phyloP scores from a whole-genome alignment of 2,329 filamentous ascomycete species.

The Gaeumannomyces sp. region DNA sequence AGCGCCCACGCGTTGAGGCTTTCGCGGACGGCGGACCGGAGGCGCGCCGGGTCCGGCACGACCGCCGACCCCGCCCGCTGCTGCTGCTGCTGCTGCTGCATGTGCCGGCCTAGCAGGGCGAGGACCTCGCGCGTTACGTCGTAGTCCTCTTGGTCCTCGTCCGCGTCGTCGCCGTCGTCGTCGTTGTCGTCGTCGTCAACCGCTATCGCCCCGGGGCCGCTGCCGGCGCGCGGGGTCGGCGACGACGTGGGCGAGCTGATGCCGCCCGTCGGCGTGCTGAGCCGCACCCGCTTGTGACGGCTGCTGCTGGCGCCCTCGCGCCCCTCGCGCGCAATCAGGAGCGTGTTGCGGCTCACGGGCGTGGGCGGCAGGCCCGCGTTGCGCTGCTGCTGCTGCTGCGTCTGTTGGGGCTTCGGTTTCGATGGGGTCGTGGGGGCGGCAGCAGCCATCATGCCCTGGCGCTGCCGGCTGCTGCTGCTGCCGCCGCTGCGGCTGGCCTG shows the following conservation, averaged over 20 bases:
- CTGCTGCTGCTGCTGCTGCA: neutral
- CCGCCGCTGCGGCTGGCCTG: neutral
- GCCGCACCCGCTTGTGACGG: conserved; percentile 4
- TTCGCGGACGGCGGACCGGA: conserved; percentile 29
- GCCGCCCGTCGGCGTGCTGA: conserved; percentile 8
- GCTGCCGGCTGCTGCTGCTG: neutral
- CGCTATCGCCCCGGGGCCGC: neutral
- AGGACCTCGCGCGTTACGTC: conserved; percentile 43
- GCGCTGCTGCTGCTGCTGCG: neutral
- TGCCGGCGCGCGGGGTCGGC: neutral
- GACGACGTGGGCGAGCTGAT: conserved; percentile 6
- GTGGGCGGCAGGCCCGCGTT: conserved; percentile 5
- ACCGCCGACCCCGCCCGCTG: no score
- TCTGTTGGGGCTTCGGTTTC: neutral
- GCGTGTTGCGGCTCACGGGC: conserved; percentile 7
- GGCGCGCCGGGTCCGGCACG: conserved; percentile 11
- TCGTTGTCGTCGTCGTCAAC: conserved; percentile 41
- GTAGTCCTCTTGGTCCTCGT: conserved; percentile 19
- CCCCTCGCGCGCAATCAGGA: neutral
- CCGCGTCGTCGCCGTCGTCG: neutral
- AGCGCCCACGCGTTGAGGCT: conserved; percentile 15
- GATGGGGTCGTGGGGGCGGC: conserved; percentile 4
- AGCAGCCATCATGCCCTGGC: neutral
- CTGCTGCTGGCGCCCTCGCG: neutral
- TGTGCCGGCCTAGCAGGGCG: conserved; percentile 37